phyloP scores from a whole-genome alignment of 495 filamentous ascomycete species.

The Hapsidospora chrysogenum region DNA sequence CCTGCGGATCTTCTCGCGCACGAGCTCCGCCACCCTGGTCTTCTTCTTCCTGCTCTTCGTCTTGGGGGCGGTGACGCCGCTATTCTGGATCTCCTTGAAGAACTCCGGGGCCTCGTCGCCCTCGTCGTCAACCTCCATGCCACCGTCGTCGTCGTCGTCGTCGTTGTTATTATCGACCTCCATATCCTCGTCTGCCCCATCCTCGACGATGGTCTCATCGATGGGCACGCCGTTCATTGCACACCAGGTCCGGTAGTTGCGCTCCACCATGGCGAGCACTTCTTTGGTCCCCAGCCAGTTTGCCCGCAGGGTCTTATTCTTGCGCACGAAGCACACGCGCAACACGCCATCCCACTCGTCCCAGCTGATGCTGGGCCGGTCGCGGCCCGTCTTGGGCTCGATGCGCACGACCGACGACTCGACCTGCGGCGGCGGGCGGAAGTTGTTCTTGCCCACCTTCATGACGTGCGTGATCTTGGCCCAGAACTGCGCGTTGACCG shows the following conservation, averaged over 20 bases:
- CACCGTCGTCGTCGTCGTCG: conserved; percentile 28
- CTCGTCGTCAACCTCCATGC: conserved; percentile 39
- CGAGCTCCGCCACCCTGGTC: conserved; percentile 59
- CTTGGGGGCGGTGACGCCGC: conserved; percentile 24
- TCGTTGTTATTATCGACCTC: conserved; percentile 36
- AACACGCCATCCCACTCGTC: conserved; percentile 91
- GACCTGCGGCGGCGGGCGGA: conserved; percentile 82
- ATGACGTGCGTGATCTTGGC: conserved; percentile 59
- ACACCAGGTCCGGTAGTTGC: conserved; percentile 79
- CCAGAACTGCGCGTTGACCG: conserved; percentile 91
- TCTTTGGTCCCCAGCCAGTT: conserved; percentile 58
- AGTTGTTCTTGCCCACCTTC: conserved; percentile 88
- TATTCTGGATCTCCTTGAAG: conserved; percentile 49
- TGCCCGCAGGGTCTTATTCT: conserved; percentile 55
- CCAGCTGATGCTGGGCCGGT: conserved; percentile 68
- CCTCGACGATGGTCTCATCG: conserved; percentile 47
- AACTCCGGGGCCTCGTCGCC: conserved; percentile 51
- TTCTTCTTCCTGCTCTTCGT: conserved; percentile 45
- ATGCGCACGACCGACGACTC: conserved; percentile 70
- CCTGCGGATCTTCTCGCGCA: conserved; percentile 67
- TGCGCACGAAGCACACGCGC: conserved; percentile 54
- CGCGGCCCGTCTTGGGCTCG: conserved; percentile 54
- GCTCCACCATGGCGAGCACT: conserved; percentile 57
- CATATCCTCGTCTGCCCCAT: conserved; percentile 36
- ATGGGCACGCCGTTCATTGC: conserved; percentile 63